Percentiles rank a stretch among this genome's conserved stretches.
Conservation (phyloP, 2,329 filamentous ascomycete genomes). For the Alternaria infectoria region DNA sequence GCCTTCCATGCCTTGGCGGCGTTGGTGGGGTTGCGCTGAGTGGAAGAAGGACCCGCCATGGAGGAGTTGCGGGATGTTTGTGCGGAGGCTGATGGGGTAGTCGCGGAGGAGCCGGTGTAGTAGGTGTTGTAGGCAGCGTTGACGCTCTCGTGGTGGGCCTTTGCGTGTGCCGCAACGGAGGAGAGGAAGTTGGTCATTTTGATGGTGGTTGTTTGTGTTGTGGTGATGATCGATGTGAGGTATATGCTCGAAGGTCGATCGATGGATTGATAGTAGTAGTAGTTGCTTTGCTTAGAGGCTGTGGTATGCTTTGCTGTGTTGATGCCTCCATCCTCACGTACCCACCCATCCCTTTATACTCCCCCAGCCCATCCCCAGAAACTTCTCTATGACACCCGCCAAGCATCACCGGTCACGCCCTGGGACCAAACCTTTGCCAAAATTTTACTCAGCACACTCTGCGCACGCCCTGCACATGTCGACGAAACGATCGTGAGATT, state of each 20-base stretch:
- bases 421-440: not conserved
- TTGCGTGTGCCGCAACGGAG: constrained; percentile 33
- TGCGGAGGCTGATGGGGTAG: constrained; percentile 11
- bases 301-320: constrained; percentile 15
- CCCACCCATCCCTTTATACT: constrained; percentile 21
- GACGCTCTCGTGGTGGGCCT: constrained; percentile 40
- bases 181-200: constrained; percentile 34
- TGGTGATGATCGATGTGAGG: constrained; percentile 1
- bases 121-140: constrained; percentile 35
- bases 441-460: constrained; percentile 9
- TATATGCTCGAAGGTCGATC: not conserved
- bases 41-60: constrained; percentile 17
- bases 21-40: constrained; percentile 22
- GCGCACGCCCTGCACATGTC: constrained; percentile 20
- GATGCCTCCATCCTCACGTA: constrained; percentile 6
- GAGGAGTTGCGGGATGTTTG: constrained; percentile 27
- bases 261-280: not conserved
- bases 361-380: constrained; percentile 5
- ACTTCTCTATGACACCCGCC: constrained; percentile 16
- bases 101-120: constrained; percentile 23
- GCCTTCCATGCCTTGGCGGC: constrained; percentile 34
- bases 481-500: constrained; percentile 5
- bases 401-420: constrained; percentile 18
- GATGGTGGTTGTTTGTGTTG: constrained; percentile 10
- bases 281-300: constrained; percentile 8